Conservation (phyloP, 2,329 filamentous ascomycete genomes). For the Fusarium torreyae region DNA sequence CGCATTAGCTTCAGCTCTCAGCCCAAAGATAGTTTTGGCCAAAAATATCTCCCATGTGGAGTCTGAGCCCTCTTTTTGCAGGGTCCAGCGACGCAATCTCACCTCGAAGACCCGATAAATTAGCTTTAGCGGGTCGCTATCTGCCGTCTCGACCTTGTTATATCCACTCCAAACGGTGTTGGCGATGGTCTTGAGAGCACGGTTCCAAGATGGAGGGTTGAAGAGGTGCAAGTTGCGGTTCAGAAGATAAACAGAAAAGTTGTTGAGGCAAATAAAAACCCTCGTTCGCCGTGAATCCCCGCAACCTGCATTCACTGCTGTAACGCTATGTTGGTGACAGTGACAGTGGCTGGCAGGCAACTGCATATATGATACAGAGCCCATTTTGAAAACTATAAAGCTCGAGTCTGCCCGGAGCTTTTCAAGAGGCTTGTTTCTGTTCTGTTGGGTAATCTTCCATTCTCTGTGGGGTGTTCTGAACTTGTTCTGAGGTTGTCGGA, state of each 20-base stretch:
- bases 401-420: too few species aligned
- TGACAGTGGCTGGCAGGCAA: not conserved
- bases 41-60: conserved; percentile 36
- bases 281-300: conserved; percentile 8
- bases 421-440: too few species aligned
- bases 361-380: not conserved
- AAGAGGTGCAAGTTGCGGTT: conserved; percentile 5
- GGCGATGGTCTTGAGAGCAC: not conserved
- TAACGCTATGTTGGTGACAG: not conserved
- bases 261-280: not conserved
- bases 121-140: conserved; percentile 31
- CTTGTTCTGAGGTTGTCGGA: not conserved
- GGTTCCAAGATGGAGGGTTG: not conserved
- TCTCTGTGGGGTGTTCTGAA: not conserved
- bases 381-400: not conserved
- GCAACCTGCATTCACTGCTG: conserved; percentile 6
- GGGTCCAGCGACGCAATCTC: conserved; percentile 19
- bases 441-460: not conserved
- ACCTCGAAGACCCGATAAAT: conserved; percentile 30
- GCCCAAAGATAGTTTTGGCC: conserved; percentile 8
- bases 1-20: conserved; percentile 11
- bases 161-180: conserved; percentile 27
- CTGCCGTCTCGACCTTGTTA: conserved; percentile 4
- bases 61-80: conserved; percentile 13
- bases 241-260: not conserved